Evolutionary conservation across 2,329 filamentous ascomycete species (phyloP).

Genomic region (Alternaria arbusti): DNA sequence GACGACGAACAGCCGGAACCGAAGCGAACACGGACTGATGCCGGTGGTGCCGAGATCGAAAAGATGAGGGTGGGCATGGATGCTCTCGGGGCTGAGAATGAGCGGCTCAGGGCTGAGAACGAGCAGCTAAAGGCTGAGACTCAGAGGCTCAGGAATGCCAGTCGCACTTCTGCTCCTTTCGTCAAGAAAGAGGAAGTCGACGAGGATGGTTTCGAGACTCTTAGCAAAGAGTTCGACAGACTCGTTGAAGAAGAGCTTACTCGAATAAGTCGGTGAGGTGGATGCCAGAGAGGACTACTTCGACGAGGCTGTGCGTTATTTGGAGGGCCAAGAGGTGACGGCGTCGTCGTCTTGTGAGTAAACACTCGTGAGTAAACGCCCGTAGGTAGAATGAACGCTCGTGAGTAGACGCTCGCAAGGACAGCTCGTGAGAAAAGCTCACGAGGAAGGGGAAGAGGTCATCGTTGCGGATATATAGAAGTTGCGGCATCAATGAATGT

Average conservation of each 20-base stretch:
- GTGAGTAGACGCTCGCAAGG: no score
- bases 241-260: background rate
- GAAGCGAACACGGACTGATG: background rate
- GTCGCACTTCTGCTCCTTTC: background rate
- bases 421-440: no score
- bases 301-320: background rate
- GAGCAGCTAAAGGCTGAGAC: background rate
- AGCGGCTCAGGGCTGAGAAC: background rate
- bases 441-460: no score
- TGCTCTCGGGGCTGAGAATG: background rate
- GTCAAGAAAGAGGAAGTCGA: background rate
- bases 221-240: background rate
- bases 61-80: background rate
- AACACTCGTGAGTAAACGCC: no score
- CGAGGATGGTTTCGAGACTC: fast-evolving
- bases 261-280: background rate
- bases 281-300: background rate
- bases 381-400: no score
- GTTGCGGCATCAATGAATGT: no score
- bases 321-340: background rate
- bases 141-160: background rate
- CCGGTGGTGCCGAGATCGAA: background rate
- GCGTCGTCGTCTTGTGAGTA: background rate
- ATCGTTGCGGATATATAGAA: no score
- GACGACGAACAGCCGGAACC: background rate